These are phyloP conservation scores for Monocercomonoides exilis DNA, from an alignment of 78 protist species.

Conservation along the genomic window DNA sequence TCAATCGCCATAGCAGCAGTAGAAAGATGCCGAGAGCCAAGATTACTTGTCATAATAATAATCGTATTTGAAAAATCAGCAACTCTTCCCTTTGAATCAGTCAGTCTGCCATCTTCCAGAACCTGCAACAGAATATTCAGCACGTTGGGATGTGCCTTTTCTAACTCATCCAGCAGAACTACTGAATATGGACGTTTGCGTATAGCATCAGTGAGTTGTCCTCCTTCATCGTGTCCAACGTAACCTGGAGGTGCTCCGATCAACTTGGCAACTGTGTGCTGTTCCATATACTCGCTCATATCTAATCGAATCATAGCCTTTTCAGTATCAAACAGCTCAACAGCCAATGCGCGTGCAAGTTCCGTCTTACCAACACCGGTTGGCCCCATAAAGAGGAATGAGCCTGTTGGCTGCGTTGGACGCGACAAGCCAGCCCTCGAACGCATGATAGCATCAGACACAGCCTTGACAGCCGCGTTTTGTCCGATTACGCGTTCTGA, in stretches of 20 bases:
- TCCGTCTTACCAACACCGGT: slow-evolving; percentile 93
- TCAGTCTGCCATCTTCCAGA: slow-evolving; percentile 93
- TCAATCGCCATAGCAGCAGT: neutral
- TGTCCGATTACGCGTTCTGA: slow-evolving; percentile 90
- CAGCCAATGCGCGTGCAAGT: slow-evolving; percentile 82
- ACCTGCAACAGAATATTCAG: slow-evolving; percentile 85
- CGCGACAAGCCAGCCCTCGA: slow-evolving; percentile 81
- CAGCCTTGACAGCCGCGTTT: slow-evolving; percentile 84
- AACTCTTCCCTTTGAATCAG: slow-evolving; percentile 86
- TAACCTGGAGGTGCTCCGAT: slow-evolving; percentile 99
- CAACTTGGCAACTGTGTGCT: slow-evolving; percentile 76
- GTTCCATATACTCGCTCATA: slow-evolving; percentile 94
- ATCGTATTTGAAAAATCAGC: slow-evolving; percentile 85
- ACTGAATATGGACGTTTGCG: slow-evolving; percentile 87
- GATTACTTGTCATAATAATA: slow-evolving; percentile 81
- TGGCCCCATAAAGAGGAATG: slow-evolving; percentile 87
- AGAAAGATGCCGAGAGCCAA: slow-evolving; percentile 67
- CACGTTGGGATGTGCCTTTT: slow-evolving; percentile 85
- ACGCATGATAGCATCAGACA: slow-evolving; percentile 76
- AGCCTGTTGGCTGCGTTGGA: slow-evolving; percentile 70
- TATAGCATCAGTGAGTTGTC: slow-evolving; percentile 95
- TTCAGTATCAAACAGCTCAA: slow-evolving; percentile 83
- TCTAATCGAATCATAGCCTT: slow-evolving; percentile 83
- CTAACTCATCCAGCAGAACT: slow-evolving; percentile 94
- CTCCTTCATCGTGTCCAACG: slow-evolving; percentile 95